Evolutionary conservation across 768 basidiomycete genomes (phyloP).

Genomic region (Trametes cubensis): DNA sequence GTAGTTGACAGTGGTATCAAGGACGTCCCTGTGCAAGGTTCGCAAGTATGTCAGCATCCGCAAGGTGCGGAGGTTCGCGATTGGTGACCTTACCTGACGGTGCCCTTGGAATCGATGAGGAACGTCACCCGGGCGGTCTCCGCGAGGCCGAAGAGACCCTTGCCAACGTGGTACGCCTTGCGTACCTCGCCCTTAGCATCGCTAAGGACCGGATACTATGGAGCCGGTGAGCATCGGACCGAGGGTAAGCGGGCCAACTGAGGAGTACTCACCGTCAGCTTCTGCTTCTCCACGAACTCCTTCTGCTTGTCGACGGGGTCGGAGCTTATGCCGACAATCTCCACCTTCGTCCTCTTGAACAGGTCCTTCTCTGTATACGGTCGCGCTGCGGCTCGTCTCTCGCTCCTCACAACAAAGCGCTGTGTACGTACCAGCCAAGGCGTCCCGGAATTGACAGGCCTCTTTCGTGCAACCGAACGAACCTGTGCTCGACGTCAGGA

Average conservation of each 20-base stretch:
- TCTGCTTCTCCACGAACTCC: constrained; percentile 70
- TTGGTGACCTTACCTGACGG: constrained; percentile 54
- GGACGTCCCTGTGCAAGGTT: constrained; percentile 48
- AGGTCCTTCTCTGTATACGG: constrained; percentile 54
- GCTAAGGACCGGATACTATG: constrained; percentile 77
- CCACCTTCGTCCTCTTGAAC: constrained; percentile 65
- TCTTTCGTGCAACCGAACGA: constrained; percentile 81
- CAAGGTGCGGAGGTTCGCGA: not conserved
- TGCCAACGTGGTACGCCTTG: constrained; percentile 67
- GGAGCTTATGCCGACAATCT: constrained; percentile 73
- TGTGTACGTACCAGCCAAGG: constrained; percentile 57
- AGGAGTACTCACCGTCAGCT: constrained; percentile 54
- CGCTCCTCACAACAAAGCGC: not conserved
- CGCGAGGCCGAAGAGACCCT: constrained; percentile 65
- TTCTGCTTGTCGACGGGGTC: constrained; percentile 76
- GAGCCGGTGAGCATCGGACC: not conserved
- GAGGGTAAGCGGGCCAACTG: not conserved
- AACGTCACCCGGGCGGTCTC: constrained; percentile 68
- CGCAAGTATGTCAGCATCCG: constrained; percentile 8
- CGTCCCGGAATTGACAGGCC: constrained; percentile 83
- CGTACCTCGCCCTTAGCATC: constrained; percentile 65
- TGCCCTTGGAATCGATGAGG: constrained; percentile 72
- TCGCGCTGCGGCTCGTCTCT: not conserved
- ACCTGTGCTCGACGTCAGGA: constrained; percentile 40
- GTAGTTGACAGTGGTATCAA: constrained; percentile 64